These are phyloP conservation scores for Ambrosiella cleistominuta DNA, from an alignment of 2,329 filamentous ascomycete species.

Conservation along the genomic window DNA sequence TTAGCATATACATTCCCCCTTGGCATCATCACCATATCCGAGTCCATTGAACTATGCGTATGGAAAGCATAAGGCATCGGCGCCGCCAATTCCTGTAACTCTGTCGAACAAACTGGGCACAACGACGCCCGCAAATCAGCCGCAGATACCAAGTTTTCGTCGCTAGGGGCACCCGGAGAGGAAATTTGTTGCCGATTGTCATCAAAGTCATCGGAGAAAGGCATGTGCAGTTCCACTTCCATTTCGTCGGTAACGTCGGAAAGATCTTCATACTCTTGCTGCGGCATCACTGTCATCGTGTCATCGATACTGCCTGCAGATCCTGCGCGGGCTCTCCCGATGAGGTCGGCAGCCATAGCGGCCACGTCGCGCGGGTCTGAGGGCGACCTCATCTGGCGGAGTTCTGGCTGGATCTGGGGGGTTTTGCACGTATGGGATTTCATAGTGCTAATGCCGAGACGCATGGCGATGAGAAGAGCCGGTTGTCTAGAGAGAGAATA, in stretches of 20 bases:
- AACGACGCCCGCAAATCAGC: conserved; percentile 26
- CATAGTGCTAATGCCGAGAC: conserved; percentile 77
- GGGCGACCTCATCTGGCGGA: too few species aligned
- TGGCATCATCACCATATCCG: conserved; percentile 69
- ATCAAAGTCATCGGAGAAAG: too few species aligned
- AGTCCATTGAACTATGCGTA: conserved; percentile 81
- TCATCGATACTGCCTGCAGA: too few species aligned
- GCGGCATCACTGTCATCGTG: too few species aligned
- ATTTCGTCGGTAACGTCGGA: too few species aligned
- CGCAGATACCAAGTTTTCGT: background rate
- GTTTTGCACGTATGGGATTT: conserved; percentile 84
- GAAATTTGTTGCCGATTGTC: too few species aligned
- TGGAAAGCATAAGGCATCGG: conserved; percentile 90
- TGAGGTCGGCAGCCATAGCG: too few species aligned
- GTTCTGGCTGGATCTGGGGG: background rate
- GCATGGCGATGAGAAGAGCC: conserved; percentile 77
- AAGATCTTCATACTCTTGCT: too few species aligned
- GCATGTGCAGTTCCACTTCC: too few species aligned
- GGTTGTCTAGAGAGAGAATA: conserved; percentile 68
- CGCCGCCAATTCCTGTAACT: conserved; percentile 78
- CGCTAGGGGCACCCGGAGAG: too few species aligned
- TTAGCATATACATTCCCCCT: conserved; percentile 75
- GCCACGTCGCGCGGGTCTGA: too few species aligned
- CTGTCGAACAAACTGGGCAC: conserved; percentile 89
- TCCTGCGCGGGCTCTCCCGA: too few species aligned